Evolutionary conservation across 1,284 basidiomycete genomes (phyloP).

Genomic region (Vanrija sp.): DNA sequence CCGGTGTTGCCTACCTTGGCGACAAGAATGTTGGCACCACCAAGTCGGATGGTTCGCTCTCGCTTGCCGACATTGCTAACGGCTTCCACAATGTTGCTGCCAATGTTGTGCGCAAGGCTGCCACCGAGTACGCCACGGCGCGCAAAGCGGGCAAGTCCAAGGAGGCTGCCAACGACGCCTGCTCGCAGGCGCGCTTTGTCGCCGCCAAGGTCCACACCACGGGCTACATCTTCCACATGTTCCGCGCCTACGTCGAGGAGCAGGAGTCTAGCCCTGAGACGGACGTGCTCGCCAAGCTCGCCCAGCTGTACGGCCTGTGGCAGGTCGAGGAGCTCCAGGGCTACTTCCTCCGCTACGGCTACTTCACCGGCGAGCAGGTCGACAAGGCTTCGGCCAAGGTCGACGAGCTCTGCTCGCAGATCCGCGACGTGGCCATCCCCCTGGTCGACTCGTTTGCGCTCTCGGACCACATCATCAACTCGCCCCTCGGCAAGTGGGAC

Average conservation of each 20-base stretch:
- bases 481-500: slow-evolving; percentile 55
- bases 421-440: slow-evolving; percentile 53
- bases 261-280: slow-evolving; percentile 29
- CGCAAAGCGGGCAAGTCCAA: slow-evolving; percentile 52
- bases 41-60: slow-evolving; percentile 51
- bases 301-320: slow-evolving; percentile 54
- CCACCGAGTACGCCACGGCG: slow-evolving; percentile 49
- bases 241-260: slow-evolving; percentile 39
- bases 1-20: slow-evolving; percentile 54
- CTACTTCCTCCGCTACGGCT: slow-evolving; percentile 55
- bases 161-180: slow-evolving; percentile 56
- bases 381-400: slow-evolving; percentile 52
- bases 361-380: slow-evolving; percentile 50
- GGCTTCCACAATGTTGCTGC: slow-evolving; percentile 55
- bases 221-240: slow-evolving; percentile 47
- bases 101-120: slow-evolving; percentile 56
- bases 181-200: slow-evolving; percentile 56
- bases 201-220: slow-evolving; percentile 53
- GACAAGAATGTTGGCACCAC: slow-evolving; percentile 44
- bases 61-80: slow-evolving; percentile 52
- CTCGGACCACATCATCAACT: slow-evolving; percentile 58
- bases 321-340: slow-evolving; percentile 58
- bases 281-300: slow-evolving; percentile 44
- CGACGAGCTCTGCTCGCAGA: slow-evolving; percentile 52
- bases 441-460: slow-evolving; percentile 56